Conservation (phyloP, 2,329 filamentous ascomycete genomes). For the Phyllosticta ampelicida region DNA sequence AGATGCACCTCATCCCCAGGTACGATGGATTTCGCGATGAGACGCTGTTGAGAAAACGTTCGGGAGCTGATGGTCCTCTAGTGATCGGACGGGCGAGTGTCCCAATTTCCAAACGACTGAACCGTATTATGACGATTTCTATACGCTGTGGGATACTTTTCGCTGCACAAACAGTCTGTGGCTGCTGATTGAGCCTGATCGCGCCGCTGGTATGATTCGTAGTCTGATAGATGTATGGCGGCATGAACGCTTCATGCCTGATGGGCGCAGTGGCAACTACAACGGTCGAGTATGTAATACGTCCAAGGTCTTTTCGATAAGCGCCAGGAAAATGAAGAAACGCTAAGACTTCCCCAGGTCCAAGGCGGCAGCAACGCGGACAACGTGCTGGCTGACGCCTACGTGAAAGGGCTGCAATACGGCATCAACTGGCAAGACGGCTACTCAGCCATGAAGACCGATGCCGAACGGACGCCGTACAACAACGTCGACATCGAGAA, state of each 20-base stretch:
- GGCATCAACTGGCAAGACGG: conserved; percentile 24
- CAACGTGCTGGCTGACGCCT: conserved; percentile 25
- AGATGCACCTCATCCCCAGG: conserved; percentile 25
- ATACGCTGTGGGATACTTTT: conserved; percentile 12
- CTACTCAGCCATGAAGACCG: conserved; percentile 20
- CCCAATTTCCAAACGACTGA: conserved; percentile 18
- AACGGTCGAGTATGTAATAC: conserved; percentile 22
- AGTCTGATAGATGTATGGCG: conserved; percentile 15
- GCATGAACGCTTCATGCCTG: conserved; percentile 25
- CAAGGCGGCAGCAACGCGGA: conserved; percentile 28
- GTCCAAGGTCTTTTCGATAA: background rate
- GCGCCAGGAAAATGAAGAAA: conserved; percentile 35
- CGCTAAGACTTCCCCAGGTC: conserved; percentile 2
- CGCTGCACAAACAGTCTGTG: conserved; percentile 13
- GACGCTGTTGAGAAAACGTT: background rate
- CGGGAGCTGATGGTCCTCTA: conserved; percentile 9
- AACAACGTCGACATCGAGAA: conserved; percentile 20
- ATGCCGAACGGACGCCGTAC: conserved; percentile 10
- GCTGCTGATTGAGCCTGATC: conserved; percentile 12
- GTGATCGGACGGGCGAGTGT: conserved; percentile 19
- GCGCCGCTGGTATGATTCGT: conserved; percentile 11
- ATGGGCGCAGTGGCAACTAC: conserved; percentile 23
- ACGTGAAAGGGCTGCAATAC: conserved; percentile 20
- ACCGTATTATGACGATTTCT: conserved; percentile 27
- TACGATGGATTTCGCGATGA: background rate